Evolutionary conservation across 495 filamentous ascomycete genomes (phyloP), one percentile per base, ranked within the genome.

Genomic region (Penicillium riverlandense): DNA sequence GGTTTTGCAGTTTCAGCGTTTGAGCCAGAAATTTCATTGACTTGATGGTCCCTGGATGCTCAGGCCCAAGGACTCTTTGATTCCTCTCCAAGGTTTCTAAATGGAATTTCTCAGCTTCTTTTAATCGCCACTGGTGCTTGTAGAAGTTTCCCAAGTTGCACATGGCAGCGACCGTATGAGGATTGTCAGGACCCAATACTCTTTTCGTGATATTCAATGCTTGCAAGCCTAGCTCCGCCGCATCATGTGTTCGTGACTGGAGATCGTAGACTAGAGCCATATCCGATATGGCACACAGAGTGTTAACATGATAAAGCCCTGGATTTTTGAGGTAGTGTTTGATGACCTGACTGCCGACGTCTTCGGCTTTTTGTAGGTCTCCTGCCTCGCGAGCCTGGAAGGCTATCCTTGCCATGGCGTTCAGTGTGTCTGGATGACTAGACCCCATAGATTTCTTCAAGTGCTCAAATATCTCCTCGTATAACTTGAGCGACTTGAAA

Each of bases 261-360:
- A 34, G 6, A 13, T 37, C 27, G n/a, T 48, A 57, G 5, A 43
- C 41, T 12, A 29, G 13, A 1, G 33, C 34, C 11, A 59, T 38
- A 7, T 27, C 27, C 11, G 30, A 30, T 13, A 58, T 48, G 12
- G 43, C 46, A 10, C 29, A 27, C 27, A 58, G 31, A 8, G 49
- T 53, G 3, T 45, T 37, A 7, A 16, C 4, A 6, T 40, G 13
- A 1, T 40, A n/a, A 11, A 34, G 35, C 0, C 56, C 53, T 7
- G 45, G 16, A 0, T 11, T 10, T 7, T 10, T 28, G 0, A 47
- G 29, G 11, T 31, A 36, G 4, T 11, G 14, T 8, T 40, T 35
- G 15, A 58, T 37, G 7, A 34, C 49, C 37, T 55, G 16, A 15
- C 15, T 22, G 11, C 36, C 12, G 4, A 56, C 36, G 12, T 40